phyloP scores from a whole-genome alignment of 148 eudicot genomes.

The Diospyros kaki region DNA sequence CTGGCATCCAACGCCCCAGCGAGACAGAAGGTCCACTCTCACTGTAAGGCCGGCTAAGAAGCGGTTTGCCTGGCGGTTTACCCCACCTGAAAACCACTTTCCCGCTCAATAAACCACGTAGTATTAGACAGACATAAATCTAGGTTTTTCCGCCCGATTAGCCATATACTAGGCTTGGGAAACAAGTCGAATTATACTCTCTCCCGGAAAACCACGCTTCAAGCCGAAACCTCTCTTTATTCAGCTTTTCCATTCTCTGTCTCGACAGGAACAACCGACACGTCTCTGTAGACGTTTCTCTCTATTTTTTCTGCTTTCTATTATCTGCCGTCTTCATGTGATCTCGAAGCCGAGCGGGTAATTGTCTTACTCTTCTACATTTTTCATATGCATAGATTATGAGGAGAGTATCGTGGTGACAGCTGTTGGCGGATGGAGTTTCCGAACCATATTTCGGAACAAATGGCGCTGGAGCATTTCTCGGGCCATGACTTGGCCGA shows the following conservation, averaged over 20 bases:
- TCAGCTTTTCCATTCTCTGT: not conserved
- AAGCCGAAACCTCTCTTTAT: not conserved
- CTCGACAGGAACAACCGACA: not conserved
- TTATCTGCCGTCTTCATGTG: not conserved
- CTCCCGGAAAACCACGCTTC: conserved; percentile 2
- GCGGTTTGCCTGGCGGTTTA: conserved; percentile 4
- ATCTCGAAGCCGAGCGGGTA: not conserved
- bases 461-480: conserved; percentile 32
- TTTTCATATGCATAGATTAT: not conserved
- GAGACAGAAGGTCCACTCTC: not conserved
- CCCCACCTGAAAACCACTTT: not conserved
- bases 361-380: not conserved
- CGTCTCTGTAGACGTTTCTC: not conserved
- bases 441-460: conserved; percentile 32
- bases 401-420: not conserved
- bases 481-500: conserved; percentile 23
- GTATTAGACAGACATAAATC: too few species aligned
- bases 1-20: not conserved
- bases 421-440: conserved; percentile 26
- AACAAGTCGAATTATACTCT: not conserved
- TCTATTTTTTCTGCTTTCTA: not conserved
- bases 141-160: too few species aligned
- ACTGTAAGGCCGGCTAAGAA: not conserved
- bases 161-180: not conserved
- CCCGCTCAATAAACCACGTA: too few species aligned